Conservation (phyloP, 306 rosid genomes). For the Medicago arabica region DNA sequence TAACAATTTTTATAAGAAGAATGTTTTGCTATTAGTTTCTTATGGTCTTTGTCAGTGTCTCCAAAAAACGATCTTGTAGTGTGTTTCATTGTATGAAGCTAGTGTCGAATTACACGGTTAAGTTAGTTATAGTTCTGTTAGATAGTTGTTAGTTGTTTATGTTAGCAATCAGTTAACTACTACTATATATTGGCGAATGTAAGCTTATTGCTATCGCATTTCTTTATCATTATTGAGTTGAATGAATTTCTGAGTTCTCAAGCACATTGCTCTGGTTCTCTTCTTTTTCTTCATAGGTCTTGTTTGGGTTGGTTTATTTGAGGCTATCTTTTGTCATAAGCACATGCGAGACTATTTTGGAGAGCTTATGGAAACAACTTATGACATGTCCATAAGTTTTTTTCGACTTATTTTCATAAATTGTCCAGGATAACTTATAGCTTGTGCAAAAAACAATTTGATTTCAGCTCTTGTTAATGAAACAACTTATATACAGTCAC, state of each 20-base stretch:
- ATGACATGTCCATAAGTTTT: too few species aligned
- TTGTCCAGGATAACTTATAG: too few species aligned
- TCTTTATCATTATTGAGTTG: not conserved
- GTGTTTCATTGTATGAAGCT: slow-evolving; percentile 27
- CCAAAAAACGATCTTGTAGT: not conserved
- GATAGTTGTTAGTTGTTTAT: not conserved
- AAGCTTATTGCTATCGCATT: not conserved
- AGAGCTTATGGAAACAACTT: too few species aligned
- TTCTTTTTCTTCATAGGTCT: too few species aligned
- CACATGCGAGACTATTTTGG: too few species aligned
- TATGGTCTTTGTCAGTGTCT: not conserved
- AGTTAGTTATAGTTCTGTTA: not conserved
- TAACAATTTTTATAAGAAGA: not conserved
- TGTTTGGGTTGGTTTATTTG: too few species aligned
- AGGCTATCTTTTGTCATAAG: too few species aligned
- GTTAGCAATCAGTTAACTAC: not conserved
- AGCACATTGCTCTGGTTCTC: not conserved
- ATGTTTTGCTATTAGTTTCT: slow-evolving; percentile 32
- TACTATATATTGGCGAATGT: not conserved
- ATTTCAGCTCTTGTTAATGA: too few species aligned
- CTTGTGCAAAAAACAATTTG: too few species aligned
- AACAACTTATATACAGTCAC: too few species aligned
- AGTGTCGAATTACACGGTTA: not conserved
- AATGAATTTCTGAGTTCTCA: not conserved
- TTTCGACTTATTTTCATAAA: too few species aligned